A percentile compares a stretch with the other conserved stretches of the same genome.
Evolutionary conservation across 441 rosid genomes (phyloP).

Genomic region (Metrosideros polymorpha): DNA sequence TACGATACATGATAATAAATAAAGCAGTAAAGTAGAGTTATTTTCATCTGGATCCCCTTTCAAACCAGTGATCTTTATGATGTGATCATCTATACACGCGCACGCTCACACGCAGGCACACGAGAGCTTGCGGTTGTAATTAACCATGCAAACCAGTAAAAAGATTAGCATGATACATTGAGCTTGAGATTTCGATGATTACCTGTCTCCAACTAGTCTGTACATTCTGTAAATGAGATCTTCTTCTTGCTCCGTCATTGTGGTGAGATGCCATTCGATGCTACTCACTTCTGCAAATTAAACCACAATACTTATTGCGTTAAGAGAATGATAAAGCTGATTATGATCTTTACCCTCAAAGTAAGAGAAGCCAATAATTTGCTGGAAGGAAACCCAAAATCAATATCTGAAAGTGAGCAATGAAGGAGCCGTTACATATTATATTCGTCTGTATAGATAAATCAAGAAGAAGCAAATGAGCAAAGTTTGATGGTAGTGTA

Average conservation of each 20-base stretch:
- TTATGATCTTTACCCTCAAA: neutral
- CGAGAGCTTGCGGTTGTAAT: neutral
- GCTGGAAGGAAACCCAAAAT: neutral
- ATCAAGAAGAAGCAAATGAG: neutral
- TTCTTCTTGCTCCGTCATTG: constrained; percentile 22
- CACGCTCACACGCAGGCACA: neutral
- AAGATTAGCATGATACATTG: neutral
- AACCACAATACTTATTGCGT: neutral
- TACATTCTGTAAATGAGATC: constrained; percentile 22
- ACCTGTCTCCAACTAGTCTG: constrained; percentile 24
- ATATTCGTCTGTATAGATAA: neutral
- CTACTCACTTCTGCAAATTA: constrained; percentile 19
- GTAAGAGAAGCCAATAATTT: neutral
- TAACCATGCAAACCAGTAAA: neutral
- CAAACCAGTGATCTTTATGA: neutral
- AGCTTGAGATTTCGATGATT: neutral
- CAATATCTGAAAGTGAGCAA: neutral
- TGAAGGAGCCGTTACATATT: neutral
- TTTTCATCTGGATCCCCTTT: neutral
- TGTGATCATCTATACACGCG: neutral
- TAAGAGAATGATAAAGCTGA: neutral
- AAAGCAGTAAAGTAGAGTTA: neutral
- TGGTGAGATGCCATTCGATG: constrained; percentile 11
- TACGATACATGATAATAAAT: neutral
- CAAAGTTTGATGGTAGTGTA: neutral